Base-by-base conservation (phyloP, 2,329 filamentous ascomycete genomes). In the Phaeosphaeria sp. region DNA sequence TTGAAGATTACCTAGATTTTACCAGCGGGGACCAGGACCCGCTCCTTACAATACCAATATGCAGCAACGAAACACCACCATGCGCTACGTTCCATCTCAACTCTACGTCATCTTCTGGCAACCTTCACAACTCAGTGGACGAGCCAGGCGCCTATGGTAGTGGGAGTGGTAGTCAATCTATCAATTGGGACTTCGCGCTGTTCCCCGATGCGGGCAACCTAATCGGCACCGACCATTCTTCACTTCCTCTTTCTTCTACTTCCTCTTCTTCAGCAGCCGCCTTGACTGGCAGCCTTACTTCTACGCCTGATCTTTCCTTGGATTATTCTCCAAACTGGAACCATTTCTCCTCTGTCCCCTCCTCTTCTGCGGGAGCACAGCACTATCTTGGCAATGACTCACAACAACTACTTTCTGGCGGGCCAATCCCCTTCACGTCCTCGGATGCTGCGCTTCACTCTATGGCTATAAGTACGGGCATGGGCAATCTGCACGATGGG, bases 1-100 rank as follows among this genome's bases (percentile, higher is more conserved):
- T 72, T 75, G 74, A 76, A 60, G 72, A 75, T 33, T 73, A 68
- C 64, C 62, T 75, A 64, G 67, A 65, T 68, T 74, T 72, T 65
- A 68, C 65, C 67, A 73, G 73, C 74, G 74, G 73, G 73, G 65
- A 67, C 49, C 57, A 67, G 57, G 67, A 66, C 72, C 72, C 74
- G 74, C 71, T 55, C 58, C 64, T 60, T 64, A 67, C 60, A 61
- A 74, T 75, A 59, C 64, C 67, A 59, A 51, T 39, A 76, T 76
- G 74, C 63, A 75, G 55, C 66, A 62, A 54, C 54, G 66, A 60
- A 56, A 51, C 51, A 46, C 59, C 57, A 60, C 15, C 64, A 68
- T 69, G 64, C 63, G 61, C 55, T 63, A 63, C 55, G 55, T 53
- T 55, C 56, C 68, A 59, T 68, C 51, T 64, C 55, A 65, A 62